Percentiles rank a stretch among this genome's conserved stretches.
These are phyloP conservation scores for Dendrostoma leiphaemia DNA, from an alignment of 2,329 filamentous ascomycete genomes.

Conservation along the genomic window DNA sequence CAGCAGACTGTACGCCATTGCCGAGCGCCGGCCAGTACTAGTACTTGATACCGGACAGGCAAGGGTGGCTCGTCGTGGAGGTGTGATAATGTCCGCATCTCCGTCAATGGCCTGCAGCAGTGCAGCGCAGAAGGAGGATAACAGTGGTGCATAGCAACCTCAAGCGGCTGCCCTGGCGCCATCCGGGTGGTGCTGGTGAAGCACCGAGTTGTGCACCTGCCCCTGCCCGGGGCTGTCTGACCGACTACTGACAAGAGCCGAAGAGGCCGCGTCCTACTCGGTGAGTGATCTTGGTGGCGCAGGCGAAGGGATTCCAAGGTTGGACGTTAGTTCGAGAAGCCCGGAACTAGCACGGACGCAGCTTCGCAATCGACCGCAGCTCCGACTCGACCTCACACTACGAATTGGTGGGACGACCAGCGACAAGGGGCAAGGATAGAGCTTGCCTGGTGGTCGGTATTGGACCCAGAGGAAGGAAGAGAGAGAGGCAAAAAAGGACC, in stretches of 20 bases:
- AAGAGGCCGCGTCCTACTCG: no score
- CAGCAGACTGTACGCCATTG: background rate
- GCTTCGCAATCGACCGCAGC: no score
- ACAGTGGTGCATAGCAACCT: no score
- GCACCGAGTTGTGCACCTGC: background rate
- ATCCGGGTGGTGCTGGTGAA: background rate
- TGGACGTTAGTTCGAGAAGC: no score
- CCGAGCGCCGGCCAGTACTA: background rate
- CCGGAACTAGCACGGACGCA: no score
- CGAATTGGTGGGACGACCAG: no score
- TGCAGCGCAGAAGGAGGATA: background rate
- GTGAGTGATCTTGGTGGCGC: background rate
- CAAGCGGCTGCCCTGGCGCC: background rate
- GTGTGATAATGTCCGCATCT: conserved; percentile 8
- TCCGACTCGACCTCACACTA: no score
- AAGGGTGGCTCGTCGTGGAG: background rate
- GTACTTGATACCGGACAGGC: background rate
- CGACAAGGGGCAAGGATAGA: no score
- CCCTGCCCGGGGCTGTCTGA: background rate
- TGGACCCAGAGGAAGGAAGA: no score
- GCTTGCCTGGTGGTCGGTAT: no score
- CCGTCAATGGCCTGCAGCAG: conserved; percentile 4
- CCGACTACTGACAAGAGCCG: background rate
- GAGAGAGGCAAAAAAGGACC: no score
- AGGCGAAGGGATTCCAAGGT: background rate